A percentile compares a stretch with the other conserved stretches of the same genome.
phyloP scores from a whole-genome alignment of 1,284 basidiomycete genomes.

The Papiliotrema nemorosa region DNA sequence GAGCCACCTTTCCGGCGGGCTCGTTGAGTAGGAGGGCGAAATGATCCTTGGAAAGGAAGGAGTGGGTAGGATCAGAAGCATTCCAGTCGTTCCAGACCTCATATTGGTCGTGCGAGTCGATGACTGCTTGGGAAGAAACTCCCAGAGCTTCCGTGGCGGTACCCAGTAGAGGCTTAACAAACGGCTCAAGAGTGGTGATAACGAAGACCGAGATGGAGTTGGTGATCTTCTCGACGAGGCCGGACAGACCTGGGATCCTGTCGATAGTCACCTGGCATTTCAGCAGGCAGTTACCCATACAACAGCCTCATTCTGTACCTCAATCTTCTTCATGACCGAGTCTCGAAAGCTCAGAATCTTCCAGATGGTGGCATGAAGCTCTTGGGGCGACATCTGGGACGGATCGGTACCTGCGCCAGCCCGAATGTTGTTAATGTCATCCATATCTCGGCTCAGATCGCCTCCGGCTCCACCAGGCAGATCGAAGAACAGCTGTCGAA shows the following conservation, averaged over 20 bases:
- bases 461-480: slow-evolving; percentile 59
- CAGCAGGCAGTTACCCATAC: neutral
- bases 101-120: slow-evolving; percentile 74
- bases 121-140: slow-evolving; percentile 67
- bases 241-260: slow-evolving; percentile 57
- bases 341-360: slow-evolving; percentile 83
- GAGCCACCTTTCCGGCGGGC: slow-evolving; percentile 71
- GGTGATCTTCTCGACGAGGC: slow-evolving; percentile 75
- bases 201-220: slow-evolving; percentile 79
- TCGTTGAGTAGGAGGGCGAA: slow-evolving; percentile 50
- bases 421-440: slow-evolving; percentile 67
- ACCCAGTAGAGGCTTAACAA: slow-evolving; percentile 72
- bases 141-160: slow-evolving; percentile 65
- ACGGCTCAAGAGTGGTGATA: slow-evolving; percentile 67
- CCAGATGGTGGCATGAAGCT: slow-evolving; percentile 76
- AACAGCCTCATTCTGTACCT: slow-evolving; percentile 49
- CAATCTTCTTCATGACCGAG: slow-evolving; percentile 77
- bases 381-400: slow-evolving; percentile 81
- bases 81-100: slow-evolving; percentile 72
- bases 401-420: slow-evolving; percentile 60
- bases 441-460: slow-evolving; percentile 67
- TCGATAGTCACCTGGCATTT: slow-evolving; percentile 61
- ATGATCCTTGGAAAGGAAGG: slow-evolving; percentile 48
- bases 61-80: slow-evolving; percentile 78
- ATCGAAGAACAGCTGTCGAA: slow-evolving; percentile 51